Percentiles rank a stretch among this genome's conserved stretches.
Evolutionary conservation across 192 early-diverging fungal species (phyloP).

Genomic region (Entomortierella beljakovae): DNA sequence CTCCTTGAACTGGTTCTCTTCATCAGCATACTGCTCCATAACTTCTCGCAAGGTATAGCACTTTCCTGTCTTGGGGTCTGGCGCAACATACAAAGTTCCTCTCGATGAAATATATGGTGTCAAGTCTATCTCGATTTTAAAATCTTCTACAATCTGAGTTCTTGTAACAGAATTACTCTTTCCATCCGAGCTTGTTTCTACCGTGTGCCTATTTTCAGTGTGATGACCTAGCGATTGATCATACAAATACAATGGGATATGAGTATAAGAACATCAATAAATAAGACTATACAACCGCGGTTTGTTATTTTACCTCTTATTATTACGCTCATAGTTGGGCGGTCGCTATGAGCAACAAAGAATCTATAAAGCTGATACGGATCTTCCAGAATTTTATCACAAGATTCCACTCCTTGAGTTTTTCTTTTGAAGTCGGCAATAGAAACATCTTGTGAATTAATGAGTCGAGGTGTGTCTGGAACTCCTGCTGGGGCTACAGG

Average conservation of each 20-base stretch:
- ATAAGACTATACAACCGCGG: neutral
- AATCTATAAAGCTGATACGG: conserved; percentile 52
- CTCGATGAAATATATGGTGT: conserved; percentile 35
- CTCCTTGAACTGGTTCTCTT: conserved; percentile 56
- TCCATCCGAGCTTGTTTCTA: conserved; percentile 23
- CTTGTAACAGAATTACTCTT: conserved; percentile 9
- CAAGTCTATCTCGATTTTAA: conserved; percentile 50
- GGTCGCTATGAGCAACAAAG: conserved; percentile 56
- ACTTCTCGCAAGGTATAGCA: conserved; percentile 25
- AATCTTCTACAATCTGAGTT: conserved; percentile 30
- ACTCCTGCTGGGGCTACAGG: conserved; percentile 30
- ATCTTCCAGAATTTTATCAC: conserved; percentile 24
- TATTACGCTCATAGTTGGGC: conserved; percentile 33
- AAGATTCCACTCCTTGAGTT: conserved; percentile 21
- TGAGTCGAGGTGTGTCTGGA: conserved; percentile 16
- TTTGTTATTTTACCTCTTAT: conserved; percentile 43
- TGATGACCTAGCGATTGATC: conserved; percentile 54
- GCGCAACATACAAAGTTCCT: conserved; percentile 26
- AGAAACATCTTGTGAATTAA: conserved; percentile 43
- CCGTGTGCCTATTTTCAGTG: conserved; percentile 11
- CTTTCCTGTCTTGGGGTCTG: conserved; percentile 27
- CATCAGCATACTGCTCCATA: conserved; percentile 45
- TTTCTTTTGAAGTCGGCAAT: conserved; percentile 32
- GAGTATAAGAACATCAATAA: neutral
- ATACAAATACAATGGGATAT: neutral